Base-by-base conservation (phyloP, 2,329 filamentous ascomycete species). In the Diaporthe australafricana region DNA sequence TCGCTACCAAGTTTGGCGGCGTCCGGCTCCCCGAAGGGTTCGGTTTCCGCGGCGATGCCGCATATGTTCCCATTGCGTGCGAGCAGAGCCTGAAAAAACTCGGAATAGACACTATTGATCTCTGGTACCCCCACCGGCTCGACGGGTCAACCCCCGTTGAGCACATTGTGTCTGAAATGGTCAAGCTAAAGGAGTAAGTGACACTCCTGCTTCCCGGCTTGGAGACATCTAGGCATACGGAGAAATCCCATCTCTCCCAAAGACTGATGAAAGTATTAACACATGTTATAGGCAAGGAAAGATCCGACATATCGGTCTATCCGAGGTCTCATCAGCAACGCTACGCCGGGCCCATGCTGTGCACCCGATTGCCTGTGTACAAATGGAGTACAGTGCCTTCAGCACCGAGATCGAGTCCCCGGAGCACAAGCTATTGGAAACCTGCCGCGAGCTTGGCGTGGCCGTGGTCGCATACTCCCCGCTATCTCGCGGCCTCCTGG, bases 391-490 rank as follows among this genome's bases (percentile, higher is more conserved):
- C 76, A 84, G 81, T 5, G 85, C 85, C 1, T 89, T 87, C 77
- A 79, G 84, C 3, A 83, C 92, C 42, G 84, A 89, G 71, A 89
- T 92, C 74, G 90, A 92, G 78, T 85, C 85, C 20, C 80, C 77
- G 5, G 79, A 83, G 6, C 85, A 84, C 9, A 80, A 82, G 20
- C 77, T 90, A 38, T 78, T 90, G 14, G 80, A 83, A 47, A 87
- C 88, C 0, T 85, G 83, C 22, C 82, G 86, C 27, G 87, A 90
- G 75, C 82, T 90, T 1, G 88, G 88, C 2, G 80, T 89, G 6
- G 82, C 85, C 2, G 80, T 88, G 17, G 83, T 91, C 1, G 85
- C 86, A 1, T 90, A 89, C 79, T 86, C 84, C 27, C 89, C 89
- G 1, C 83, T 90, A 9, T 87, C 87, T 7, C 84, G 88, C 3